Percentiles rank a stretch among this genome's conserved stretches.
phyloP scores from a whole-genome alignment of 345 rosid species.

The Arabis hirsuta region DNA sequence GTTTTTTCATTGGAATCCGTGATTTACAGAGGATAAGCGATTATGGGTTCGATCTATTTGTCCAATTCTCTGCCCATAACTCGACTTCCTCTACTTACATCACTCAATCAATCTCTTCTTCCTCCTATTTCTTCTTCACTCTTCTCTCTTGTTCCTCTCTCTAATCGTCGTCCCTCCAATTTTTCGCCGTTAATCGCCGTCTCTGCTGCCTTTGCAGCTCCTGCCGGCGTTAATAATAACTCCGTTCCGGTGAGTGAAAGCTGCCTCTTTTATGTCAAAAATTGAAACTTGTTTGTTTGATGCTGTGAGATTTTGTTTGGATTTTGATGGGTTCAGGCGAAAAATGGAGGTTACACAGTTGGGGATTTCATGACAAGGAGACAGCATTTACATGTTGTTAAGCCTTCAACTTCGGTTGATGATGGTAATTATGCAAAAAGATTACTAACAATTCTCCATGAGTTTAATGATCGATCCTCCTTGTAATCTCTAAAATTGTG shows the following conservation, averaged over 20 bases:
- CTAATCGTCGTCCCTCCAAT: constrained; percentile 36
- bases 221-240: constrained; percentile 47
- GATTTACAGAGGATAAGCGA: constrained; percentile 39
- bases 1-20: constrained; percentile 29
- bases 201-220: constrained; percentile 42
- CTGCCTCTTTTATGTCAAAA: constrained; percentile 10
- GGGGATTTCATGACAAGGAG: constrained; percentile 92
- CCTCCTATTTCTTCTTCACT: constrained; percentile 25
- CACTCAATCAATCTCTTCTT: constrained; percentile 24
- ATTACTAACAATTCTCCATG: background rate
- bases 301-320: constrained; percentile 13
- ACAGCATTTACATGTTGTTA: constrained; percentile 68
- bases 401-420: constrained; percentile 76
- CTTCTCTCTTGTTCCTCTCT: constrained; percentile 37
- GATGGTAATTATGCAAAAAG: constrained; percentile 56
- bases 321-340: constrained; percentile 47
- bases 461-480: background rate
- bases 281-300: background rate
- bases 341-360: constrained; percentile 67
- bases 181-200: constrained; percentile 21
- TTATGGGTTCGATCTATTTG: constrained; percentile 45
- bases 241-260: constrained; percentile 55
- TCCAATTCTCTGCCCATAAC: constrained; percentile 47
- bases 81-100: constrained; percentile 38
- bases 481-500: background rate